Evolutionary conservation across 331 rosid species (phyloP).

Genomic region (Dryas integrifolia): DNA sequence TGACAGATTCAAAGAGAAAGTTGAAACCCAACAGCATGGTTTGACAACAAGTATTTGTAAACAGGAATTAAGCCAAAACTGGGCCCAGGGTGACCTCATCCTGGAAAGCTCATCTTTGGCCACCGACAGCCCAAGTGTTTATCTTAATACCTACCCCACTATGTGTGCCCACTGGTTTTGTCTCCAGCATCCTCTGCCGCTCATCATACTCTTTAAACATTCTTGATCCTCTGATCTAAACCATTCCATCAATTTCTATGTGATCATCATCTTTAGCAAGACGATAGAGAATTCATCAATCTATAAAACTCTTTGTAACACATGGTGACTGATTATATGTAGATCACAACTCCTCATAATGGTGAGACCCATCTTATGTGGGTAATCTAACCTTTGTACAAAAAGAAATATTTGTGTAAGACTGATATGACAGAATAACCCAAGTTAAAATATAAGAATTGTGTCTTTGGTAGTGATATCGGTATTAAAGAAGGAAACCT

Average conservation of each 20-base stretch:
- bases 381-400: too few species aligned
- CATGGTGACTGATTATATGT: background rate
- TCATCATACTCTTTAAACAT: background rate
- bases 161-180: background rate
- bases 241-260: background rate
- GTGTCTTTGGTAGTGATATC: too few species aligned
- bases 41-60: slow-evolving; percentile 1
- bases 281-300: too few species aligned
- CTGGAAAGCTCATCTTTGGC: background rate
- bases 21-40: slow-evolving; percentile 18
- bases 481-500: too few species aligned
- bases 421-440: too few species aligned
- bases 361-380: too few species aligned
- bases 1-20: background rate
- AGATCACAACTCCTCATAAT: too few species aligned
- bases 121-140: slow-evolving; percentile 31
- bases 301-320: too few species aligned
- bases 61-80: background rate
- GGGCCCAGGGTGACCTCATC: background rate
- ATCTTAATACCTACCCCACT: background rate
- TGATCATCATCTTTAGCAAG: background rate
- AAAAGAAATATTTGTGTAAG: too few species aligned
- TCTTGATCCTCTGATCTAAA: background rate
- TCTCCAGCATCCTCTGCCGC: too few species aligned
- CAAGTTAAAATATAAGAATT: too few species aligned